A percentile compares a stretch with the other conserved stretches of the same genome.
These are phyloP conservation scores for Pinus tabuliformis DNA, from an alignment of 75 land plant species.

Conservation along the genomic window DNA sequence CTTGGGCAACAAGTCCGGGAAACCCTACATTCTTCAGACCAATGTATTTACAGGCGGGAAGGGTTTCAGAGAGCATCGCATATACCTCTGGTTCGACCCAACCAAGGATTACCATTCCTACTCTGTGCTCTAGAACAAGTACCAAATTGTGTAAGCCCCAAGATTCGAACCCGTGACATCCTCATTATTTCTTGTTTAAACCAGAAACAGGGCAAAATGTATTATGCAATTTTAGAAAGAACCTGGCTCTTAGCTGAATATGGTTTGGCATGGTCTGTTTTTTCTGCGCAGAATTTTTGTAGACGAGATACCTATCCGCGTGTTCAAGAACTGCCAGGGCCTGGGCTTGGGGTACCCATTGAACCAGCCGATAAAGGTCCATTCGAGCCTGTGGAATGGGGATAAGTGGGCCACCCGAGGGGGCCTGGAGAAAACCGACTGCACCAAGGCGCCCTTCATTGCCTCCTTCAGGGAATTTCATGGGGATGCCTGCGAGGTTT, in stretches of 20 bases:
- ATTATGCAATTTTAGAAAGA: background rate
- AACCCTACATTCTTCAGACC: constrained; percentile 22
- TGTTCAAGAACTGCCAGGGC: constrained; percentile 46
- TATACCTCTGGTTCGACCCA: constrained; percentile 23
- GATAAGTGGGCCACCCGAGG: constrained; percentile 71
- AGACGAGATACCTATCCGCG: constrained; percentile 62
- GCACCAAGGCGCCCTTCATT: constrained; percentile 7
- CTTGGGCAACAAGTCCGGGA: constrained; percentile 15
- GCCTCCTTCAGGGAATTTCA: constrained; percentile 67
- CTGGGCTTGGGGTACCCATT: constrained; percentile 49
- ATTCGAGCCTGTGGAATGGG: no score
- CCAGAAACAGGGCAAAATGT: no score
- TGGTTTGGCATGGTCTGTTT: no score
- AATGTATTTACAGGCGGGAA: constrained; percentile 22
- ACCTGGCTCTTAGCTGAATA: background rate
- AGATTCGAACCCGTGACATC: no score
- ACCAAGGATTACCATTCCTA: constrained; percentile 20
- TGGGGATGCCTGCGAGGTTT: constrained; percentile 65
- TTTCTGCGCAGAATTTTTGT: constrained; percentile 39
- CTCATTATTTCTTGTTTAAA: background rate
- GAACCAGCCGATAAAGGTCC: no score
- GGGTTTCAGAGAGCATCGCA: constrained; percentile 18
- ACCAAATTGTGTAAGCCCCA: constrained; percentile 19
- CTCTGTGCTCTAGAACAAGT: constrained; percentile 21
- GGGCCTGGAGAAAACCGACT: constrained; percentile 68